phyloP scores from a whole-genome alignment of 164 flowering plant species.

The Magnolia changhungtana region DNA sequence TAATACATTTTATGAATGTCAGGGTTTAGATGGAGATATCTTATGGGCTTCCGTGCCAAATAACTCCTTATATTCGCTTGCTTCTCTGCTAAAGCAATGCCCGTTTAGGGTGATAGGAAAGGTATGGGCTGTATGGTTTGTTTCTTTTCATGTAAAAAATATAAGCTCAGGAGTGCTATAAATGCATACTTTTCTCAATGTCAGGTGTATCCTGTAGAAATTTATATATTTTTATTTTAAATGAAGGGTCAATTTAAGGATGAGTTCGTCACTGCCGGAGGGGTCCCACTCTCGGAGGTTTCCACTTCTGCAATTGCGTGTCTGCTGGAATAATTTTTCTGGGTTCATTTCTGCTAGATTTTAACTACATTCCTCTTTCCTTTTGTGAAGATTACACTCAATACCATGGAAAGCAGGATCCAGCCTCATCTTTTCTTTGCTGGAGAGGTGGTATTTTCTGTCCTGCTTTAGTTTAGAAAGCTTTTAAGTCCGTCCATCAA shows the following conservation, averaged over 20 bases:
- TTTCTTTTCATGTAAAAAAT: neutral
- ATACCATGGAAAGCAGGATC: constrained; percentile 84
- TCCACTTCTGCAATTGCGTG: constrained; percentile 17
- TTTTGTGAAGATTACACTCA: constrained; percentile 56
- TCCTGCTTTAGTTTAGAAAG: neutral
- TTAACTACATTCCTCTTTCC: constrained; percentile 3
- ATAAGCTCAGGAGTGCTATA: neutral
- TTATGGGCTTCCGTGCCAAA: constrained; percentile 81
- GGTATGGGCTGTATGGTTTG: constrained; percentile 34
- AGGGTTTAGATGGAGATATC: constrained; percentile 63
- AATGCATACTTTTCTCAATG: neutral
- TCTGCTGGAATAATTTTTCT: constrained; percentile 1
- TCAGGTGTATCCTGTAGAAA: neutral
- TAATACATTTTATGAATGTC: constrained; percentile 11
- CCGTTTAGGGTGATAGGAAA: constrained; percentile 64
- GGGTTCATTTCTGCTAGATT: neutral
- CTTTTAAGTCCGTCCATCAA: neutral
- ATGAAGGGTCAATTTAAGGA: constrained; percentile 92
- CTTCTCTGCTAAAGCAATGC: constrained; percentile 66
- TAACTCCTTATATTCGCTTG: constrained; percentile 44
- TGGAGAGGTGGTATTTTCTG: constrained; percentile 66
- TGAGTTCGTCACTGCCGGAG: constrained; percentile 98
- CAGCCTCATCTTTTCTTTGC: constrained; percentile 68
- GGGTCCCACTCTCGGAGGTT: constrained; percentile 93
- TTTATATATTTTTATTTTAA: neutral